A percentile compares a stretch with the other conserved stretches of the same genome.
Evolutionary conservation across 83 land plant species (phyloP).

Genomic region (Thuja plicata): DNA sequence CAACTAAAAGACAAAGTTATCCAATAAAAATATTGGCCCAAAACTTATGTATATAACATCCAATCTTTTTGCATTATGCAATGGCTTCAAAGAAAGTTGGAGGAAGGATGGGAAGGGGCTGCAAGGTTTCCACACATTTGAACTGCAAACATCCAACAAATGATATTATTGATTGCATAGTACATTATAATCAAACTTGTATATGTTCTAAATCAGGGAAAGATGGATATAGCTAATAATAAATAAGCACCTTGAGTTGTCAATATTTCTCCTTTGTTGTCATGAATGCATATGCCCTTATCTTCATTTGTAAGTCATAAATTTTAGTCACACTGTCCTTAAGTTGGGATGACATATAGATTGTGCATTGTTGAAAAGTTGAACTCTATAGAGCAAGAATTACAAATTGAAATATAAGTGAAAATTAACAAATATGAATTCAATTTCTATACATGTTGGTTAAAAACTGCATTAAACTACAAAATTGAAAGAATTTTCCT

Average conservation of each 20-base stretch:
- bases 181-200: background rate
- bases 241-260: slow-evolving; percentile 64
- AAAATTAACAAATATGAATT: background rate
- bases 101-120: slow-evolving; percentile 41
- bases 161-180: background rate
- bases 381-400: slow-evolving; percentile 45
- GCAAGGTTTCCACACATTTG: slow-evolving; percentile 51
- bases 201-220: background rate
- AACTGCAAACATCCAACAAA: slow-evolving; percentile 28
- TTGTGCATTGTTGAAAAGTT: slow-evolving; percentile 68
- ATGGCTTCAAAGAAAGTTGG: slow-evolving; percentile 30
- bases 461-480: background rate
- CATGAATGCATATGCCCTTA: slow-evolving; percentile 32
- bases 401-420: background rate
- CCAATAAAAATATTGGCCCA: too few relatives aligned
- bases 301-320: slow-evolving; percentile 52
- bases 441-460: background rate
- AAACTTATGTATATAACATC: background rate
- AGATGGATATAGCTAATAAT: background rate
- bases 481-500: too few relatives aligned
- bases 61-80: background rate
- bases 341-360: slow-evolving; percentile 60
- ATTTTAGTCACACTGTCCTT: slow-evolving; percentile 68
- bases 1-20: too few relatives aligned
- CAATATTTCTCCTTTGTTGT: slow-evolving; percentile 74